Conservation (phyloP, 345 rosid species). For the Physaria fendleri region DNA sequence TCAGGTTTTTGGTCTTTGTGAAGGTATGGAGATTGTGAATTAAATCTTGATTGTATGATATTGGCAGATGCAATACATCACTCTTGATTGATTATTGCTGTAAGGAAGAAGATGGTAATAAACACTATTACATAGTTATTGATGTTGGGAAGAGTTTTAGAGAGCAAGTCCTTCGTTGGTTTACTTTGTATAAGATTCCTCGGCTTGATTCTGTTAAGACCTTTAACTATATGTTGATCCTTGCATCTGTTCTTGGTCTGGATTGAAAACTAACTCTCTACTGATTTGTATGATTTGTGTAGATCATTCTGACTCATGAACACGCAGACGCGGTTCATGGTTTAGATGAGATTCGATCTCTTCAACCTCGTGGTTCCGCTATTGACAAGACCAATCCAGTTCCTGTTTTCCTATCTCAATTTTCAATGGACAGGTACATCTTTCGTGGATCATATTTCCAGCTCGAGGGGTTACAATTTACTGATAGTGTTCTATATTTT, state of each 20-base stretch:
- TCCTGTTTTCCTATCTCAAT: conserved; percentile 52
- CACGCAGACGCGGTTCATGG: conserved; percentile 98
- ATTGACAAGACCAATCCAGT: conserved; percentile 74
- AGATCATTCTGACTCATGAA: conserved; percentile 95
- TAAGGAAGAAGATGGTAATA: conserved; percentile 33
- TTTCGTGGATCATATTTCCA: too few species aligned
- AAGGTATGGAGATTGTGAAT: not conserved
- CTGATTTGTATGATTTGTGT: conserved; percentile 22
- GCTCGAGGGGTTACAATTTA: too few species aligned
- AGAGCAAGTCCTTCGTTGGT: conserved; percentile 97
- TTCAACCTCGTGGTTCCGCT: conserved; percentile 68
- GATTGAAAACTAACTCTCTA: not conserved
- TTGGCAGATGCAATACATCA: conserved; percentile 87
- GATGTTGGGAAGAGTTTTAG: conserved; percentile 96
- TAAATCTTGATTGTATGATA: conserved; percentile 11
- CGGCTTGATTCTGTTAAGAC: conserved; percentile 72
- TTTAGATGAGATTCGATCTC: conserved; percentile 75
- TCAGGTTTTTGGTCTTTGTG: not conserved
- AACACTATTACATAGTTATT: conserved; percentile 61
- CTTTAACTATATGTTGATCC: not conserved
- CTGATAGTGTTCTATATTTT: not conserved
- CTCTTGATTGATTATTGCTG: conserved; percentile 72
- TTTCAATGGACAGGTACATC: conserved; percentile 90
- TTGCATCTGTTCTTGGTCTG: not conserved
- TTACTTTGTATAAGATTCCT: conserved; percentile 75